A percentile compares a stretch with the other conserved stretches of the same genome.
Evolutionary conservation across 2,329 filamentous ascomycete species (phyloP).

Genomic region (Botrytis pseudocinerea): DNA sequence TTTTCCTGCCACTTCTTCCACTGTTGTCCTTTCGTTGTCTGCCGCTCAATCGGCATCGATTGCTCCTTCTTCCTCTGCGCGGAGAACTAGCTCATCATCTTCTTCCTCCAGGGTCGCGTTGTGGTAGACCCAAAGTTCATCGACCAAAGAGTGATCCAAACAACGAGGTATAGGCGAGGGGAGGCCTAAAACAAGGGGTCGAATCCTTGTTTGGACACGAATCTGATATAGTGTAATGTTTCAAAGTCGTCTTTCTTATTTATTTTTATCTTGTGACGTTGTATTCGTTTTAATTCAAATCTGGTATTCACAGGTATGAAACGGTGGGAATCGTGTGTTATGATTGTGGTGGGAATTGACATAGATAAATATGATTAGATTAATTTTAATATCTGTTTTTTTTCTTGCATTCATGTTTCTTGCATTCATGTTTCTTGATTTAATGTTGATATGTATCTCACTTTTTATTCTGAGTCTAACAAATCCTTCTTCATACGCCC

Average conservation of each 20-base stretch:
- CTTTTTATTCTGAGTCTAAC: neutral
- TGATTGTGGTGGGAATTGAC: neutral
- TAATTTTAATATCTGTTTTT: neutral
- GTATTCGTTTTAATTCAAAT: neutral
- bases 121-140: neutral
- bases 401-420: neutral
- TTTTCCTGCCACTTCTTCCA: neutral
- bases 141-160: neutral
- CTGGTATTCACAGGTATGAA: neutral
- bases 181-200: too few species aligned
- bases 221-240: neutral
- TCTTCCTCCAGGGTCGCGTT: neutral
- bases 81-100: neutral
- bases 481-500: neutral
- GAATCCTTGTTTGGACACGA: neutral
- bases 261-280: neutral
- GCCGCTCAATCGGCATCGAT: neutral
- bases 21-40: neutral
- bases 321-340: neutral
- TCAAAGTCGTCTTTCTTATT: neutral
- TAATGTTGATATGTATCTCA: neutral
- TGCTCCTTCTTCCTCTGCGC: neutral
- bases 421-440: neutral
- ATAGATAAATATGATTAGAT: constrained; percentile 15
- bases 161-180: neutral